Evolutionary conservation across 495 filamentous ascomycete species (phyloP).

Genomic region (Hypoxylon fragiforme): DNA sequence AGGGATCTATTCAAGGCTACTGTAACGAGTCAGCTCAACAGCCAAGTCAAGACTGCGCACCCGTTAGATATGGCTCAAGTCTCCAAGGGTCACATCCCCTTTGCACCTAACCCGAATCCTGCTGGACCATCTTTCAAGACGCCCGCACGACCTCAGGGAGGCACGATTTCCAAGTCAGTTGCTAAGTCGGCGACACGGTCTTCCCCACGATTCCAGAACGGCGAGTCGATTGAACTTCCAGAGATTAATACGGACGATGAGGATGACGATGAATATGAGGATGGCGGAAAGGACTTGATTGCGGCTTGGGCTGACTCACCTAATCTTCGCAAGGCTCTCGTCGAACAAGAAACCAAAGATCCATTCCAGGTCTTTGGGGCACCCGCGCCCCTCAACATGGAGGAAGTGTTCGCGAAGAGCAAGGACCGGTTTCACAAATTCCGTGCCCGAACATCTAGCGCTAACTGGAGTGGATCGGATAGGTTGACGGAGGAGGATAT

Average conservation of each 20-base stretch:
- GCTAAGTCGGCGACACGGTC: constrained; percentile 63
- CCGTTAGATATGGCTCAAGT: constrained; percentile 79
- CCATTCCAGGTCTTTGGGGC: constrained; percentile 88
- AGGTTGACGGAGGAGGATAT: constrained; percentile 88
- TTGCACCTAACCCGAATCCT: constrained; percentile 68
- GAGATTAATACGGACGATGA: constrained; percentile 88
- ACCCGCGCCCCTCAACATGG: constrained; percentile 82
- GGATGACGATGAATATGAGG: constrained; percentile 75
- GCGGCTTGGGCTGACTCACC: constrained; percentile 86
- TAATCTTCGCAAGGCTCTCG: constrained; percentile 67
- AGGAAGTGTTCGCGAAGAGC: constrained; percentile 87
- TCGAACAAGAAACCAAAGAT: constrained; percentile 78
- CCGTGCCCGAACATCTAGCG: constrained; percentile 84
- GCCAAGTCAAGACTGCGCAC: constrained; percentile 62
- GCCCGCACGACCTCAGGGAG: constrained; percentile 52
- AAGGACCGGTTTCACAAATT: constrained; percentile 83
- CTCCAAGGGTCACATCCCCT: constrained; percentile 85
- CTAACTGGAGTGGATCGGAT: constrained; percentile 89
- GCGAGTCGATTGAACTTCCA: constrained; percentile 81
- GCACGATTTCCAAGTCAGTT: constrained; percentile 46
- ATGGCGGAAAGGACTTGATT: constrained; percentile 56
- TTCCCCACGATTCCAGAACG: constrained; percentile 76
- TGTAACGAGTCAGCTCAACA: constrained; percentile 56
- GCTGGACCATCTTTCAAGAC: constrained; percentile 63
- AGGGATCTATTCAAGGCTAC: constrained; percentile 52